Evolutionary conservation across 2,329 filamentous ascomycete genomes (phyloP).

Genomic region (Talaromyces sp.): DNA sequence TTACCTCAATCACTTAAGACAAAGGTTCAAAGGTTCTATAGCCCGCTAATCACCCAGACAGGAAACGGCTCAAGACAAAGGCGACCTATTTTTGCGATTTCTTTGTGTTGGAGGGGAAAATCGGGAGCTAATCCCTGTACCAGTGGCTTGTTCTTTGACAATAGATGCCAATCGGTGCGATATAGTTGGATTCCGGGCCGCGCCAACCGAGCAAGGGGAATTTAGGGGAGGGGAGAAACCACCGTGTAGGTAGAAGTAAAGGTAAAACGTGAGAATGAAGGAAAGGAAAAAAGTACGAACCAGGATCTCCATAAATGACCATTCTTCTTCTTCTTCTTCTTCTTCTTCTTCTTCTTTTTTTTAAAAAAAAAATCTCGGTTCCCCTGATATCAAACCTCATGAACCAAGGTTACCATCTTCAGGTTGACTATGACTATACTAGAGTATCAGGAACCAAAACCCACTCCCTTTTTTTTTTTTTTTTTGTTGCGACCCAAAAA

Average conservation of each 20-base stretch:
- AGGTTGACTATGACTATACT: neutral
- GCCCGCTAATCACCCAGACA: neutral
- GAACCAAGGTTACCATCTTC: neutral
- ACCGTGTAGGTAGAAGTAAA: neutral
- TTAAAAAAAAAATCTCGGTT: neutral
- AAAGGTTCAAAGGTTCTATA: constrained; percentile 3
- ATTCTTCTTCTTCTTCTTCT: too few species aligned
- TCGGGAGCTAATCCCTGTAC: constrained; percentile 6
- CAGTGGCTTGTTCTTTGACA: constrained; percentile 16
- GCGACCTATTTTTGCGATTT: constrained; percentile 6
- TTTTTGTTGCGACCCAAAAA: too few species aligned
- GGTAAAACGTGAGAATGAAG: neutral
- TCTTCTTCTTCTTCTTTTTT: too few species aligned
- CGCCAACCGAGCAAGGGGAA: constrained; percentile 7
- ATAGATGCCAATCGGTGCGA: constrained; percentile 8
- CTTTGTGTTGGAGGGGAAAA: constrained; percentile 6
- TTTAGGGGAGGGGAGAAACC: constrained; percentile 4
- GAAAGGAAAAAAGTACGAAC: constrained; percentile 1
- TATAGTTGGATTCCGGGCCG: constrained; percentile 1
- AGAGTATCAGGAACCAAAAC: neutral
- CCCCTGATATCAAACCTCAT: neutral
- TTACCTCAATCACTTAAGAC: neutral
- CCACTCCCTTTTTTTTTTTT: neutral
- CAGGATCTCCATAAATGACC: neutral
- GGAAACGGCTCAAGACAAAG: constrained; percentile 15